Evolutionary conservation across 2,329 filamentous ascomycete species (phyloP).

Genomic region (Colletotrichum neosansevieriae): DNA sequence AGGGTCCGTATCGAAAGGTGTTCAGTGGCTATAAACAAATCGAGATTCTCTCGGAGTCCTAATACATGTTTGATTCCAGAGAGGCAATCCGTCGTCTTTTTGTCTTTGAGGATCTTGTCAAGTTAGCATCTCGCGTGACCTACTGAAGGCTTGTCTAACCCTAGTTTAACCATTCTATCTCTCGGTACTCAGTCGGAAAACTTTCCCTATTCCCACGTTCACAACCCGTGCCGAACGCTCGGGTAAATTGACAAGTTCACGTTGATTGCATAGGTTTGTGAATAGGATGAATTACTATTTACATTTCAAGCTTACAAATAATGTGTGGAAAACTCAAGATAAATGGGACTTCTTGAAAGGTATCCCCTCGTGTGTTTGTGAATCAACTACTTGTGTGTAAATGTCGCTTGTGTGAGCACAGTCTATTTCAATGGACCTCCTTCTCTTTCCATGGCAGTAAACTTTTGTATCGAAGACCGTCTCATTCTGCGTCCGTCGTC

Average conservation of each 20-base stretch:
- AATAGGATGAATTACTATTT: no score
- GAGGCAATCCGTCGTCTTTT: neutral
- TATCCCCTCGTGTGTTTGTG: neutral
- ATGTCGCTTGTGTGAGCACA: neutral
- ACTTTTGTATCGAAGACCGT: constrained; percentile 32
- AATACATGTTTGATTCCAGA: constrained; percentile 20
- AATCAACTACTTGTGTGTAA: neutral
- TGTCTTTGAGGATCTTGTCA: neutral
- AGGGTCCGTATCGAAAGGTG: constrained; percentile 26
- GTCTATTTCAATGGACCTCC: constrained; percentile 27
- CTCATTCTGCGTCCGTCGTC: constrained; percentile 6
- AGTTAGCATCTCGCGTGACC: neutral
- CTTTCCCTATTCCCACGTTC: no score
- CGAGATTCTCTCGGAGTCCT: constrained; percentile 9
- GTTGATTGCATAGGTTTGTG: no score
- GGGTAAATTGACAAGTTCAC: no score
- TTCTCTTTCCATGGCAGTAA: constrained; percentile 19
- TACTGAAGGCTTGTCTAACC: no score
- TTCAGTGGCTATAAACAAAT: neutral
- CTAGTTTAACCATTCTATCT: no score
- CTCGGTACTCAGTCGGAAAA: no score
- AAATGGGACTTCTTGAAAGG: neutral
- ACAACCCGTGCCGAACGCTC: no score
- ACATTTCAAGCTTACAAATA: no score
- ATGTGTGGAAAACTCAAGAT: no score